Evolutionary conservation across 1,139 yeast species (phyloP).

Genomic region (Debaryomycetaceae sp.): DNA sequence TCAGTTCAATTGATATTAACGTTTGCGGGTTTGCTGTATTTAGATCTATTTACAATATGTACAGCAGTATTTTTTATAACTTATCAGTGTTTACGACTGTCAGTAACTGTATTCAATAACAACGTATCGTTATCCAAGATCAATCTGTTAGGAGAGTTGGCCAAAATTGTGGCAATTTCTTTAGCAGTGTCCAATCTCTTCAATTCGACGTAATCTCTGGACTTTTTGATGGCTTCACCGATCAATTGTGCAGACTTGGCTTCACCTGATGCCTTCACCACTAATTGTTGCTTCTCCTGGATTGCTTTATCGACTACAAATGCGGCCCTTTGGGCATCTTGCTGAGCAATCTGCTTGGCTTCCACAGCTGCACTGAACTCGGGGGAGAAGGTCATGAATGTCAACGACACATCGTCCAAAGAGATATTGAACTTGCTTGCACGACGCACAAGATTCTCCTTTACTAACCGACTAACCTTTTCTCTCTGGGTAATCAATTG

Average conservation of each 20-base stretch:
- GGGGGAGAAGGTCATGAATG: slow-evolving; percentile 95
- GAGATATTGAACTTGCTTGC: slow-evolving; percentile 84
- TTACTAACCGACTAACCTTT: slow-evolving; percentile 84
- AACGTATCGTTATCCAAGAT: slow-evolving; percentile 89
- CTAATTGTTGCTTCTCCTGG: slow-evolving; percentile 95
- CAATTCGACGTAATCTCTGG: slow-evolving; percentile 91
- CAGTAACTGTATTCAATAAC: slow-evolving; percentile 82
- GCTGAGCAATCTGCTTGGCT: slow-evolving; percentile 98
- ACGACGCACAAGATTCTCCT: slow-evolving; percentile 88
- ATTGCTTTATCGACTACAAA: slow-evolving; percentile 94
- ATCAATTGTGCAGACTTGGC: slow-evolving; percentile 97
- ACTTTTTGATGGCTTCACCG: slow-evolving; percentile 98
- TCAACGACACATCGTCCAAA: slow-evolving; percentile 93
- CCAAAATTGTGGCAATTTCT: slow-evolving; percentile 85
- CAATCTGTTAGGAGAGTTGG: slow-evolving; percentile 87
- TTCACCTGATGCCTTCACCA: slow-evolving; percentile 97
- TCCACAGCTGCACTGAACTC: slow-evolving; percentile 98
- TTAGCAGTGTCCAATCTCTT: slow-evolving; percentile 96
- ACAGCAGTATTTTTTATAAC: slow-evolving; percentile 4
- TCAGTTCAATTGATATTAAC: background rate
- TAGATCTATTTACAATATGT: slow-evolving; percentile 5
- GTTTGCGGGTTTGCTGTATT: slow-evolving; percentile 2
- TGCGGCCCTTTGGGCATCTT: slow-evolving; percentile 98
- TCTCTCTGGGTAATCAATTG: slow-evolving; percentile 98
- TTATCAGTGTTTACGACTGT: slow-evolving; percentile 40